Evolutionary conservation across 768 basidiomycete species (phyloP), one percentile per base, ranked within the genome.

Genomic region (Mycena vitilis): DNA sequence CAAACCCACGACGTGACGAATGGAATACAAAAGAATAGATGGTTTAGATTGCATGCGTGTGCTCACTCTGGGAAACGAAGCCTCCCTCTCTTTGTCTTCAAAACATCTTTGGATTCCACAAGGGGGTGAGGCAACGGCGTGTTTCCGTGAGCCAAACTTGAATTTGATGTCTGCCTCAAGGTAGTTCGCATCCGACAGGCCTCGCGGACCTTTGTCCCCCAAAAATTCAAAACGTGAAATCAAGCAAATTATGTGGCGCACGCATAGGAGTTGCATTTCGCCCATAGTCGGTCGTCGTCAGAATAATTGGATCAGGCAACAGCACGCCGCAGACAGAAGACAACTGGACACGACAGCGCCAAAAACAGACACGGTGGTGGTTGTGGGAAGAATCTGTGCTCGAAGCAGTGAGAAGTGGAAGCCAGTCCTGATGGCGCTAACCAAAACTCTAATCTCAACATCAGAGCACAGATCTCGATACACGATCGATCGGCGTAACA

Each of bases 401-500:
- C 11, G 36, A 59, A 59, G 15, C 45, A 25, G 20, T 22, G 30
- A 23, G 45, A 60, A 49, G 44, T 59, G 23, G 25, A 47, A 47
- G 23, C 15, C 22, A 9, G 5, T 30, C n/a, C 47, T n/a, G 36
- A 60, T 60, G 59, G 56, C 47, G 59, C 22, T 36, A 49, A 47
- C 30, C 18, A 36, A 49, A 60, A 60, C 59, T 47, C 59, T 60
- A 60, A 60, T 60, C 59, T 60, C 34, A 57, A 18, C 42, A 42
- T 23, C 56, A 25, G 30, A 52, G 54, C 54, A 56, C 22, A 56
- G 54, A 56, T 60, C 47, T 10, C 2, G 45, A 15, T 49, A 36
- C 47, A n/a, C 48, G 59, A 60, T 49, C 59, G 59, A 60, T 60
- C 59, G 59, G 15, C 59, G 40, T 40, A 44, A 34, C 58, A 40